A percentile compares a stretch with the other conserved stretches of the same genome.
These are phyloP conservation scores for Russula earlei DNA, from an alignment of 768 basidiomycete genomes.

Conservation along the genomic window DNA sequence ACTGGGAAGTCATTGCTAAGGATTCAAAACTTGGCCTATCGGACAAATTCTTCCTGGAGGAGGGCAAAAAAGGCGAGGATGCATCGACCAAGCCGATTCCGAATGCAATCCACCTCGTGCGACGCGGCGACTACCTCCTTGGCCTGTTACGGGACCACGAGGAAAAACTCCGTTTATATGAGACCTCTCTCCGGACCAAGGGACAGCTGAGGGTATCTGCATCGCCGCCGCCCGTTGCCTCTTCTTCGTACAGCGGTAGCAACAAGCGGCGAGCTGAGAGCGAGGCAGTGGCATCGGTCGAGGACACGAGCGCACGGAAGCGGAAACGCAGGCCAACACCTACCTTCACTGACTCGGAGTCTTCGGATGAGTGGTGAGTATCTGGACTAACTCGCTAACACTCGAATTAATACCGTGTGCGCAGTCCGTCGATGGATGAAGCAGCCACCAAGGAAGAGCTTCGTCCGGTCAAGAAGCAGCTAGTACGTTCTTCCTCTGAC, in stretches of 20 bases:
- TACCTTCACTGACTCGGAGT: slow-evolving; percentile 91
- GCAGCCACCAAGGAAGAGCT: slow-evolving; percentile 85
- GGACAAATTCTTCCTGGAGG: slow-evolving; percentile 96
- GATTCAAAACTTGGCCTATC: slow-evolving; percentile 74
- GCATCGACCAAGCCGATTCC: slow-evolving; percentile 81
- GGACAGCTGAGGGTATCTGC: slow-evolving; percentile 61
- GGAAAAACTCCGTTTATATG: slow-evolving; percentile 84
- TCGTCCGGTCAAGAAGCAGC: slow-evolving; percentile 92
- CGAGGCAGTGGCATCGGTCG: slow-evolving; percentile 74
- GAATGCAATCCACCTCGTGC: slow-evolving; percentile 95
- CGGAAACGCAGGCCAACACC: slow-evolving; percentile 93
- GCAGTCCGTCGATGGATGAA: slow-evolving; percentile 93
- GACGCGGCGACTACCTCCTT: slow-evolving; percentile 90
- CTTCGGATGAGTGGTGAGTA: slow-evolving; percentile 80
- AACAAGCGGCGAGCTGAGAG: slow-evolving; percentile 76
- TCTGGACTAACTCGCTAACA: not conserved
- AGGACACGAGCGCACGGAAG: slow-evolving; percentile 59
- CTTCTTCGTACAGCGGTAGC: slow-evolving; percentile 52
- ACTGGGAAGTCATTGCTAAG: slow-evolving; percentile 93
- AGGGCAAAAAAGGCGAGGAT: slow-evolving; percentile 91
- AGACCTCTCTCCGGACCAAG: slow-evolving; percentile 65
- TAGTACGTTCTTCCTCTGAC: slow-evolving; percentile 42
- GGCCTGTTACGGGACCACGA: slow-evolving; percentile 78
- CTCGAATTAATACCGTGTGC: slow-evolving; percentile 10
- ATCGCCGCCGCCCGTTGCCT: slow-evolving; percentile 70